Conservation (phyloP, 2,329 filamentous ascomycete species). For the Colletotrichum coccodes region DNA sequence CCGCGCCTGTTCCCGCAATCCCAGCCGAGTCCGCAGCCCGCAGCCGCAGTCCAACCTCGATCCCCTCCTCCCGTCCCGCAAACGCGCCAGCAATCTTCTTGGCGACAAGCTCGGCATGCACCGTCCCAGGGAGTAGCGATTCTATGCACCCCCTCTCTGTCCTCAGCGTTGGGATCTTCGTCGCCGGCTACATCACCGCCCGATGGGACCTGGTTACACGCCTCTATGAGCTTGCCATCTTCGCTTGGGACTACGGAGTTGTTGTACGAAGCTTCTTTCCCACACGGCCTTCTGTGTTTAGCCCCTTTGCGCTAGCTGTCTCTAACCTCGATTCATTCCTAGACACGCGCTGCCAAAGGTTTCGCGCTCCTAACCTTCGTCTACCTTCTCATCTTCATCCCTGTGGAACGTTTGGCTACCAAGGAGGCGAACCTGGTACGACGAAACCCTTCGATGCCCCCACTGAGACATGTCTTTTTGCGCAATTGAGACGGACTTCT, state of each 20-base stretch:
- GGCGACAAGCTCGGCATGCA: conserved; percentile 52
- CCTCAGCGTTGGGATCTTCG: conserved; percentile 96
- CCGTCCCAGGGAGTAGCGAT: conserved; percentile 54
- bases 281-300: background rate
- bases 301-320: conserved; percentile 22
- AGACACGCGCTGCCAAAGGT: conserved; percentile 88
- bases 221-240: conserved; percentile 95
- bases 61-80: background rate
- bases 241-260: conserved; percentile 98
- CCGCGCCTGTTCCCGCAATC: conserved; percentile 21
- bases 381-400: conserved; percentile 86
- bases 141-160: conserved; percentile 98
- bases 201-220: conserved; percentile 98
- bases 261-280: conserved; percentile 69
- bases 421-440: conserved; percentile 84
- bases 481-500: conserved; percentile 34
- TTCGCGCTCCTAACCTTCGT: conserved; percentile 84
- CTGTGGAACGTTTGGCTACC: conserved; percentile 83
- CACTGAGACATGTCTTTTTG: conserved; percentile 24
- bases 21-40: conserved; percentile 4
- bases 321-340: conserved; percentile 7
- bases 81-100: conserved; percentile 20
- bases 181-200: conserved; percentile 99
- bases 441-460: conserved; percentile 36
- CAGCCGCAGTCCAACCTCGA: conserved; percentile 4